Evolutionary conservation across 2,329 filamentous ascomycete species (phyloP).

Genomic region (Lizonia empirigonia): DNA sequence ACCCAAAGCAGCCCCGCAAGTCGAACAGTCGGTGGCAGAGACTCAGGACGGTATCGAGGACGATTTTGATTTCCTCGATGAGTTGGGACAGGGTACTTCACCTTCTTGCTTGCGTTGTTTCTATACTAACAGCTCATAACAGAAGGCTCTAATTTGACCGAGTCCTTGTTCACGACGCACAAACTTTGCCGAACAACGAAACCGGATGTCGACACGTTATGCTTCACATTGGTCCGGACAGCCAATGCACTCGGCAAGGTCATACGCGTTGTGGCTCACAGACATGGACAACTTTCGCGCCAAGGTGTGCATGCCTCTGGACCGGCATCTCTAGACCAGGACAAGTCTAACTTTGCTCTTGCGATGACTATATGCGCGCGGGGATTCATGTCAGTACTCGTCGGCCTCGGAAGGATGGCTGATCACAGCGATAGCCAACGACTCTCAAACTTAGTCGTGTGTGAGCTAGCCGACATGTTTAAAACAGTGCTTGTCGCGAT

Average conservation of each 20-base stretch:
- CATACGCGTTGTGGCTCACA: slow-evolving; percentile 28
- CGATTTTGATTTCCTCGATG: slow-evolving; percentile 36
- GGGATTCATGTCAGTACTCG: slow-evolving; percentile 40
- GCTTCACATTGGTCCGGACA: slow-evolving; percentile 31
- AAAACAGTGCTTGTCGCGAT: slow-evolving; percentile 42
- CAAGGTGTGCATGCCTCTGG: slow-evolving; percentile 11
- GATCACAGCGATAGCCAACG: slow-evolving; percentile 18
- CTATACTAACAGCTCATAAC: slow-evolving; percentile 9
- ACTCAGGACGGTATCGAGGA: slow-evolving; percentile 33
- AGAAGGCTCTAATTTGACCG: slow-evolving; percentile 32
- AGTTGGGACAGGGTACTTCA: slow-evolving; percentile 29
- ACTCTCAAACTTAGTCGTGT: slow-evolving; percentile 33
- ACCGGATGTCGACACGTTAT: slow-evolving; percentile 27
- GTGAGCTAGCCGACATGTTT: slow-evolving; percentile 48
- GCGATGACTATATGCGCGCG: slow-evolving; percentile 38
- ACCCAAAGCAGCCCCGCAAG: slow-evolving; percentile 13
- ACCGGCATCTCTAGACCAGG: slow-evolving; percentile 26
- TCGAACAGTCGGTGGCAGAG: slow-evolving; percentile 14
- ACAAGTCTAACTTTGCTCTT: slow-evolving; percentile 34
- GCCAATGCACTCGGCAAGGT: slow-evolving; percentile 33
- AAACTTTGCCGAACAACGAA: slow-evolving; percentile 30
- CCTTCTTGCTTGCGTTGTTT: not conserved
- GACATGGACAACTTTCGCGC: slow-evolving; percentile 26
- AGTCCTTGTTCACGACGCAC: slow-evolving; percentile 39
- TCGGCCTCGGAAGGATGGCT: slow-evolving; percentile 35